These are phyloP conservation scores for Trichoderma asperelloides DNA, from an alignment of 495 filamentous ascomycete species.

Conservation along the genomic window DNA sequence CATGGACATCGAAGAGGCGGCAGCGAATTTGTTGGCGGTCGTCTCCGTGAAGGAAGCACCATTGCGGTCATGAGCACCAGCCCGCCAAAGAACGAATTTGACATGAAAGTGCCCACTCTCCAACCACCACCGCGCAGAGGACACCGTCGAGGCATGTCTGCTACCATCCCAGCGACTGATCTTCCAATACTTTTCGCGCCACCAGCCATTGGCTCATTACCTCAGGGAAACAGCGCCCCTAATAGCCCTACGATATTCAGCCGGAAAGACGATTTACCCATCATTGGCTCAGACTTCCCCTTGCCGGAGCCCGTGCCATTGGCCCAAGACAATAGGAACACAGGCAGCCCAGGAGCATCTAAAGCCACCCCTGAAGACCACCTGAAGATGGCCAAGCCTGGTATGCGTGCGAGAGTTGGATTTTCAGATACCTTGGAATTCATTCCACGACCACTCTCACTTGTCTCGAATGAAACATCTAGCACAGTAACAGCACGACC, in stretches of 20 bases:
- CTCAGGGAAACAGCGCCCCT: conserved; percentile 56
- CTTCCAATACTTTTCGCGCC: conserved; percentile 51
- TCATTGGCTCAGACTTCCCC: conserved; percentile 28
- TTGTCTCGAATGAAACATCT: conserved; percentile 65
- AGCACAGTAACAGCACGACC: conserved; percentile 55
- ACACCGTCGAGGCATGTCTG: conserved; percentile 80
- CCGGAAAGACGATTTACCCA: conserved; percentile 14
- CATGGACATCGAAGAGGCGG: conserved; percentile 57
- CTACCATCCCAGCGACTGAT: conserved; percentile 78
- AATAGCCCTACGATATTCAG: conserved; percentile 51
- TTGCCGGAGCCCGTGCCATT: conserved; percentile 12
- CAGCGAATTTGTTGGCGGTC: conserved; percentile 73
- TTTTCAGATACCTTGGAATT: conserved; percentile 56
- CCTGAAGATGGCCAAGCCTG: conserved; percentile 17
- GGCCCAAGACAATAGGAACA: conserved; percentile 11
- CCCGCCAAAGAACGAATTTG: conserved; percentile 54
- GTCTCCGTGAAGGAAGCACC: conserved; percentile 47
- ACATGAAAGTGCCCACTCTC: conserved; percentile 39
- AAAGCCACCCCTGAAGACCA: not conserved
- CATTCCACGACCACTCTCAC: conserved; percentile 63
- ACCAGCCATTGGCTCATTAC: not conserved
- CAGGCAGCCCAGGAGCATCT: conserved; percentile 13
- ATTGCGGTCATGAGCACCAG: conserved; percentile 51
- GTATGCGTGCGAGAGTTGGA: conserved; percentile 43
- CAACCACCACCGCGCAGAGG: conserved; percentile 49